These are phyloP conservation scores for Pythium periplocum DNA, from an alignment of 352 stramenopile species.

Conservation along the genomic window DNA sequence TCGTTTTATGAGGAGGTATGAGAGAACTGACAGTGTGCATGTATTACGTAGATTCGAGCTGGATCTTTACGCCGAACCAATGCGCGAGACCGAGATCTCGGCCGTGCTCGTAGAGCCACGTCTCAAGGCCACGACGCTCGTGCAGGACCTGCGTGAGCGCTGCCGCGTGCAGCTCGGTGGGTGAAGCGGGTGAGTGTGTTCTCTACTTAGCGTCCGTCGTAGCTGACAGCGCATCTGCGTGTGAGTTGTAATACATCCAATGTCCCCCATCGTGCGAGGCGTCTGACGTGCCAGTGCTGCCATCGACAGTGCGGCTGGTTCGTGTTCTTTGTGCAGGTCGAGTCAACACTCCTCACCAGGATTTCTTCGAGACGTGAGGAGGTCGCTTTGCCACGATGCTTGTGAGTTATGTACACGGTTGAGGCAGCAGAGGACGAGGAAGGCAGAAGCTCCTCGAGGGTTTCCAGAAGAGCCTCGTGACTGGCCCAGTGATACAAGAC, in stretches of 20 bases:
- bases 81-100: constrained; percentile 16
- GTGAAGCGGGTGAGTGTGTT: background rate
- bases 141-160: constrained; percentile 15
- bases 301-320: constrained; percentile 16
- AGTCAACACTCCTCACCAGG: background rate
- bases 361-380: constrained; percentile 23
- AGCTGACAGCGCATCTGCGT: no score
- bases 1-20: no score
- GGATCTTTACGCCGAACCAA: constrained; percentile 20
- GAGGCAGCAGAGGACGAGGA: background rate
- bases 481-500: constrained; percentile 61
- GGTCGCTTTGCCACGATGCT: constrained; percentile 32
- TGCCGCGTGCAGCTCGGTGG: constrained; percentile 14
- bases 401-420: constrained; percentile 43
- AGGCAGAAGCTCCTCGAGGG: constrained; percentile 17
- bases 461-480: constrained; percentile 36
- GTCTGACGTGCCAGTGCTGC: constrained; percentile 18
- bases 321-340: background rate
- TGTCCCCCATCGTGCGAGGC: constrained; percentile 11
- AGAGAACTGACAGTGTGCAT: background rate
- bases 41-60: constrained; percentile 16
- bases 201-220: no score
- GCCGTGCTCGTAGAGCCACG: constrained; percentile 12
- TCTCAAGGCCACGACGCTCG: constrained; percentile 19
- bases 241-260: constrained; percentile 23